These are phyloP conservation scores for Phytopythium montanum DNA, from an alignment of 352 stramenopile species.

Conservation along the genomic window DNA sequence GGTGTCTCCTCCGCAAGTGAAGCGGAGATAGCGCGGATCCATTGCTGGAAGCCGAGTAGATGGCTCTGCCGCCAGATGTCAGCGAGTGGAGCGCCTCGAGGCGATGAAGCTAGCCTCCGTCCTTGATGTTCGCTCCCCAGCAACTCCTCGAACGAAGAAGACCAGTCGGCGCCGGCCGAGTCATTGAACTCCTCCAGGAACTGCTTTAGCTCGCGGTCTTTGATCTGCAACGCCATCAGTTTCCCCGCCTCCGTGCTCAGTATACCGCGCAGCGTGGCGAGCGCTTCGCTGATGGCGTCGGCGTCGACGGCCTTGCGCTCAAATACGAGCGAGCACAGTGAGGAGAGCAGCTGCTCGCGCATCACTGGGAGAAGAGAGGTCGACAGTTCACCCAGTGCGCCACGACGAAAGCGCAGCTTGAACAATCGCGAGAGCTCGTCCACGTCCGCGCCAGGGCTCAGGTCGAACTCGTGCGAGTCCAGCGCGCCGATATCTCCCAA, in stretches of 20 bases:
- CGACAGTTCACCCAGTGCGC: conserved; percentile 49
- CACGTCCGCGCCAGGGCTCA: conserved; percentile 46
- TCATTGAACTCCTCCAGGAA: conserved; percentile 53
- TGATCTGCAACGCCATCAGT: conserved; percentile 33
- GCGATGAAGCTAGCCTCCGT: neutral
- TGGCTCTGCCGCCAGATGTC: conserved; percentile 33
- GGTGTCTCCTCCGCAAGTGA: conserved; percentile 29
- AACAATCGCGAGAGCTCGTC: conserved; percentile 53
- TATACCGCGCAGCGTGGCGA: conserved; percentile 49
- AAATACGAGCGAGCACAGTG: conserved; percentile 67
- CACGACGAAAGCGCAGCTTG: conserved; percentile 49
- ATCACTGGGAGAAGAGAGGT: conserved; percentile 40
- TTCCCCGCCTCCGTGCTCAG: conserved; percentile 36
- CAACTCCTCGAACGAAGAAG: conserved; percentile 12
- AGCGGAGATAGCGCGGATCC: conserved; percentile 52
- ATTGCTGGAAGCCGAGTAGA: conserved; percentile 41
- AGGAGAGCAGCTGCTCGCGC: conserved; percentile 57
- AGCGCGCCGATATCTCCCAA: conserved; percentile 68
- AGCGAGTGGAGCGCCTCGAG: neutral
- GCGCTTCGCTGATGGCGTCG: conserved; percentile 34
- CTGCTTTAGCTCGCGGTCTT: conserved; percentile 57
- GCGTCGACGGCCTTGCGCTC: conserved; percentile 29
- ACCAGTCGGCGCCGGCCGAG: conserved; percentile 57
- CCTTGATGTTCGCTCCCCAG: neutral
- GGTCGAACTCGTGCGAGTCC: conserved; percentile 51